phyloP scores from a whole-genome alignment of 2,329 filamentous ascomycete species.

The Sporothrix globosa region DNA sequence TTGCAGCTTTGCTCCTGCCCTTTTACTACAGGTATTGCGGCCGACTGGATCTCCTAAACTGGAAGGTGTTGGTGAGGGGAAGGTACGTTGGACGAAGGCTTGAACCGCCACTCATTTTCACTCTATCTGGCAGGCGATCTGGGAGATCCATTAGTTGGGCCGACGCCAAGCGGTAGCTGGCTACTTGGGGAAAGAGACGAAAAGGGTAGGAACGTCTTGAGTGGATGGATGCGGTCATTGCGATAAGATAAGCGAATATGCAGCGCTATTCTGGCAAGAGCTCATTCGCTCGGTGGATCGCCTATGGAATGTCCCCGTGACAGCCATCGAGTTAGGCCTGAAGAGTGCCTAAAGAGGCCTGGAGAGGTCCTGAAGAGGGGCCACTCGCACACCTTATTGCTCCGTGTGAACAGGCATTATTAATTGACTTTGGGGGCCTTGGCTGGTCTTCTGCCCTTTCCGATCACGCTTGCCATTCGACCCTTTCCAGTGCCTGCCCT shows the following conservation, averaged over 20 bases:
- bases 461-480: slow-evolving; percentile 22
- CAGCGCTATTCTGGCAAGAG: background rate
- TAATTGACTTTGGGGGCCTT: slow-evolving; percentile 18
- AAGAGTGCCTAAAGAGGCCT: background rate
- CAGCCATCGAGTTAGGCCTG: background rate
- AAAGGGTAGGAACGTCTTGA: background rate
- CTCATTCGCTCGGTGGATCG: background rate
- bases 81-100: background rate
- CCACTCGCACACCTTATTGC: background rate
- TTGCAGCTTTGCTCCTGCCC: background rate
- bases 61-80: slow-evolving; percentile 23
- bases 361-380: background rate
- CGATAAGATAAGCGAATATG: slow-evolving; percentile 32
- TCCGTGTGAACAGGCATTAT: slow-evolving; percentile 6
- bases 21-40: background rate
- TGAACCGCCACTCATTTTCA: background rate
- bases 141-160: slow-evolving; percentile 1
- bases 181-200: slow-evolving; percentile 8
- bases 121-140: background rate
- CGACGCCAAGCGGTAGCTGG: slow-evolving; percentile 12
- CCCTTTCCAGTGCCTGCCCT: slow-evolving; percentile 1
- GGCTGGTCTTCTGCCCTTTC: slow-evolving; percentile 1
- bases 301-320: background rate
- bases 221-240: background rate
- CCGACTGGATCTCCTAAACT: slow-evolving; percentile 14